Base-by-base conservation (phyloP, 1,284 basidiomycete species). In the Moesziomyces sp. region DNA sequence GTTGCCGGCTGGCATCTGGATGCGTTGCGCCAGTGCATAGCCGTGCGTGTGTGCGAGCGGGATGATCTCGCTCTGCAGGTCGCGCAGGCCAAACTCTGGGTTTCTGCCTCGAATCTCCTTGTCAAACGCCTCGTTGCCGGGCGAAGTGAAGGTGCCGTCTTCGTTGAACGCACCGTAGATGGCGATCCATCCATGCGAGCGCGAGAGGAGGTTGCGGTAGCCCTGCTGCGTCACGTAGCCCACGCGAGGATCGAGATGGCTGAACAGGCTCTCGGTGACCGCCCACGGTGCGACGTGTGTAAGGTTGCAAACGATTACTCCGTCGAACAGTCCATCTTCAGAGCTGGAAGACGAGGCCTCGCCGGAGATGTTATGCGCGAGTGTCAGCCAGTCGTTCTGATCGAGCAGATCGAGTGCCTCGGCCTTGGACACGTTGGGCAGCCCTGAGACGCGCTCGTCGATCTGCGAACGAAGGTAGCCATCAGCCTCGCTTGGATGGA, bases 111-210 rank as follows among this genome's bases (percentile, higher is more conserved):
- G 52, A 11, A 78, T 67, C 48, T 71, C 68, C 5, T 28, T 46
- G 35, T 78, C 76, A 33, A 78, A 78, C 35, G 59, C 58, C n/a
- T 50, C 10, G 24, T 78, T 76, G 3, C 64, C 76, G 7, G 66
- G 59, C 11, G 62, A 64, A 0, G 74, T 70, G 33, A 52, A 67
- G 3, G 21, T 19, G 0, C 67, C 74, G 3, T 71, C 33, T 42
- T 78, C 61, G 51, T 76, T 78, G 56, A 78, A 78, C 0, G 76
- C 73, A 1, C 76, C 76, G 43, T 78, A 78, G 33, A 78, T 57
- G 14, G 75, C 75, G 21, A 77, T 58, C 52, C 64, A 77, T 1
- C 75, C 75, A 19, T 59, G 4, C 8, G 18, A 9, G 8, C 45
- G 53, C 14, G 45, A 43, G 23, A 76, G 52, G 1, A 74, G 23